Evolutionary conservation across 164 flowering plant genomes (phyloP).

Genomic region (Vitis rupestris): DNA sequence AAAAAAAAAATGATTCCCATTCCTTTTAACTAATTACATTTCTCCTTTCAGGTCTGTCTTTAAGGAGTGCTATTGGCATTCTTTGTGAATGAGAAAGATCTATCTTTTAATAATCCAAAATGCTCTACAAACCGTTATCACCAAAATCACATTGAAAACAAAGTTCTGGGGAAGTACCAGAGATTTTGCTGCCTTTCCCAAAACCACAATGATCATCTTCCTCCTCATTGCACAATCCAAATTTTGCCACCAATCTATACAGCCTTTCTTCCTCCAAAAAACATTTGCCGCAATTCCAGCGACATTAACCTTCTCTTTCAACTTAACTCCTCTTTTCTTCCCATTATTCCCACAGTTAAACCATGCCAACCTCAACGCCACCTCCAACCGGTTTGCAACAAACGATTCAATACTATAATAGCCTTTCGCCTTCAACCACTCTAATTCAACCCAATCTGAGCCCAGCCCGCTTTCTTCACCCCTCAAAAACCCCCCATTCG

Average conservation of each 20-base stretch:
- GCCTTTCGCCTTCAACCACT: conserved; percentile 84
- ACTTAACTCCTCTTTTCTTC: conserved; percentile 61
- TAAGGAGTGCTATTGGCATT: too few species aligned
- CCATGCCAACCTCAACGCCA: conserved; percentile 82
- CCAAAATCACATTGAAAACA: neutral
- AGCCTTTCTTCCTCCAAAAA: conserved; percentile 88
- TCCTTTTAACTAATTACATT: too few species aligned
- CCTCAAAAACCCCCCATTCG: conserved; percentile 68
- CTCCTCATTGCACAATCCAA: conserved; percentile 48
- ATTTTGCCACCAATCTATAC: conserved; percentile 85
- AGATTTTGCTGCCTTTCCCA: conserved; percentile 62
- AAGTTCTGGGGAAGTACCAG: conserved; percentile 54
- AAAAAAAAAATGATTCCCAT: too few species aligned
- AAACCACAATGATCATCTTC: conserved; percentile 33
- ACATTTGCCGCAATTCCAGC: conserved; percentile 70
- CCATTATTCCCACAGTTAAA: conserved; percentile 41
- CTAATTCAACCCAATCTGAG: conserved; percentile 69
- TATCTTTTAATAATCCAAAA: neutral
- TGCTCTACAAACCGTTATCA: neutral
- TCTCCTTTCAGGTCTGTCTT: too few species aligned
- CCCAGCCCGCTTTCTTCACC: conserved; percentile 57
- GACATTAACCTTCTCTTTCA: conserved; percentile 53
- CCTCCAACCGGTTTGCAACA: conserved; percentile 74
- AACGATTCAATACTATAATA: conserved; percentile 79
- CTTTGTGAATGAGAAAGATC: too few species aligned